phyloP scores from a whole-genome alignment of 176 grass and related monocot genomes.

The Puya raimondii region DNA sequence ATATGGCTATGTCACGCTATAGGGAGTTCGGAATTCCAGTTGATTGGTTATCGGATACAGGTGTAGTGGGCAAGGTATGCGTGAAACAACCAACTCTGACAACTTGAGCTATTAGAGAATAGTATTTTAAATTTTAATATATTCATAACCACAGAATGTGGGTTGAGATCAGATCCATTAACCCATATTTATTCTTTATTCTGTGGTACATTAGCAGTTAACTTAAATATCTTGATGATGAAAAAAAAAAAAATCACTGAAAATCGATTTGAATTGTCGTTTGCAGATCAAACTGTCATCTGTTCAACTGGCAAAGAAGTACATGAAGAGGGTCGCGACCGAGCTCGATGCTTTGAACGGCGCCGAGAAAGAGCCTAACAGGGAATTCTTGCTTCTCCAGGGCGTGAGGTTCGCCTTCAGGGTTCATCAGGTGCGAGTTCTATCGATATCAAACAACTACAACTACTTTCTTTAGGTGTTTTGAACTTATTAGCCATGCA shows the following conservation, averaged over 20 bases:
- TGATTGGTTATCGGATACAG: constrained; percentile 73
- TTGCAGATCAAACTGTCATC: constrained; percentile 85
- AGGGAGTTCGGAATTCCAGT: constrained; percentile 85
- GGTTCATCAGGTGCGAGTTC: constrained; percentile 65
- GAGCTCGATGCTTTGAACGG: constrained; percentile 70
- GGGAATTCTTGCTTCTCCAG: constrained; percentile 94
- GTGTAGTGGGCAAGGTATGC: constrained; percentile 83
- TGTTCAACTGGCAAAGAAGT: constrained; percentile 86
- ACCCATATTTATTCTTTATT: too few species aligned
- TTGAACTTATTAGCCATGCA: background rate
- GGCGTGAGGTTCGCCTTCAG: constrained; percentile 87
- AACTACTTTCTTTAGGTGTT: too few species aligned
- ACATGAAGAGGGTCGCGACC: constrained; percentile 81
- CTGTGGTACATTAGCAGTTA: too few species aligned
- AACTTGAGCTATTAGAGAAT: too few species aligned
- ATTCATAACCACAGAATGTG: too few species aligned
- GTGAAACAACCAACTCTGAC: background rate
- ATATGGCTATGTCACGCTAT: constrained; percentile 78
- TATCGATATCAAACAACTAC: background rate
- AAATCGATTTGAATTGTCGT: too few species aligned
- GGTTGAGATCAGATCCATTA: too few species aligned
- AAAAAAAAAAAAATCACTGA: too few species aligned
- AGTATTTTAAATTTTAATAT: too few species aligned
- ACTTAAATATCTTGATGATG: too few species aligned
- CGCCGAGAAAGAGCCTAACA: constrained; percentile 70